A percentile compares a stretch with the other conserved stretches of the same genome.
Conservation (phyloP, 176 grass and related monocot species). For the Ananas comosus region DNA sequence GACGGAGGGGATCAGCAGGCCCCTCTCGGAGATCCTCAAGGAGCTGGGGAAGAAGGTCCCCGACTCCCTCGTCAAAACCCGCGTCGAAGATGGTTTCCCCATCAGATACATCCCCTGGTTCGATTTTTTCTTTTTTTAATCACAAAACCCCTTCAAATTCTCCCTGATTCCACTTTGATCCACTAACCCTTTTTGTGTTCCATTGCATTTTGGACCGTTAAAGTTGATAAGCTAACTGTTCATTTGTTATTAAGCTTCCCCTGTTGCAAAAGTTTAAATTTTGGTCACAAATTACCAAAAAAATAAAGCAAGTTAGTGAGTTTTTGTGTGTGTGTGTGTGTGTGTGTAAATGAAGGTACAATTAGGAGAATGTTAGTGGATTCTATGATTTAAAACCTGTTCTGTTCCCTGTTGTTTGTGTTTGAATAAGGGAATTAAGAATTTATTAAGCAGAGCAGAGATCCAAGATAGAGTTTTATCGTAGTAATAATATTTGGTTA, state of each 20-base stretch:
- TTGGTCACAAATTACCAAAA: too few species aligned
- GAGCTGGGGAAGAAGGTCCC: conserved; percentile 77
- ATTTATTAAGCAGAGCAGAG: too few species aligned
- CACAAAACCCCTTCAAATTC: neutral
- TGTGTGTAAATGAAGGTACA: neutral
- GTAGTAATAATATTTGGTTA: too few species aligned
- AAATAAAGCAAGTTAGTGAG: too few species aligned
- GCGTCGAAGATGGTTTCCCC: conserved; percentile 46
- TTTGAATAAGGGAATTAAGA: neutral
- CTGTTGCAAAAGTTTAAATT: too few species aligned
- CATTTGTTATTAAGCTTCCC: too few species aligned
- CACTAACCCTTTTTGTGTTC: too few species aligned
- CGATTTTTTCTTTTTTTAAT: neutral
- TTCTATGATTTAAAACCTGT: neutral
- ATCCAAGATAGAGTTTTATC: too few species aligned
- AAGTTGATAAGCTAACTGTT: too few species aligned
- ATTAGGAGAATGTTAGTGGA: too few species aligned
- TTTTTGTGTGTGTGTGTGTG: neutral
- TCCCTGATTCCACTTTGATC: too few species aligned
- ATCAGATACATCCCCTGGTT: conserved; percentile 90
- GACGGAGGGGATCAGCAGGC: conserved; percentile 67
- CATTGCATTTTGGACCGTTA: too few species aligned
- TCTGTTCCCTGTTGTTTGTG: neutral
- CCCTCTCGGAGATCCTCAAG: conserved; percentile 66
- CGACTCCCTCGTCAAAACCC: conserved; percentile 59